phyloP scores from a whole-genome alignment of 1,284 basidiomycete genomes.

The Cutaneotrichosporon cutaneum region DNA sequence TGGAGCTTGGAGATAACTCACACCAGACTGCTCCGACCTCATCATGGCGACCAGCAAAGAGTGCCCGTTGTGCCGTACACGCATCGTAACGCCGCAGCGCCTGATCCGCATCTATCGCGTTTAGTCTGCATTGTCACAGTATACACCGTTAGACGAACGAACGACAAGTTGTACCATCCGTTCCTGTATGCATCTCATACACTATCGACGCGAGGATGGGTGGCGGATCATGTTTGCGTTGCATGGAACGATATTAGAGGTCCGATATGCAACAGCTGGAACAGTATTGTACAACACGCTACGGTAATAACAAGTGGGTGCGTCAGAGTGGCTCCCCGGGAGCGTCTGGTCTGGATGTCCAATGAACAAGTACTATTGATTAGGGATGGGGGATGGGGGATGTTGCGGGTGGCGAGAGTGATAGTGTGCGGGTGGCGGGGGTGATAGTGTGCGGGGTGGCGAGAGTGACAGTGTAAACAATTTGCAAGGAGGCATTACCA shows the following conservation, averaged over 20 bases:
- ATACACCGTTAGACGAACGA: not conserved
- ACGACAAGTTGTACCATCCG: not conserved
- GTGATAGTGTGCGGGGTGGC: not conserved
- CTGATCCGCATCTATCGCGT: constrained; percentile 66
- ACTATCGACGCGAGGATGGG: not conserved
- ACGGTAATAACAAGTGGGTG: not conserved
- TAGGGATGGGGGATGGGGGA: too few relatives aligned
- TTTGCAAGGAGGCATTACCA: not conserved
- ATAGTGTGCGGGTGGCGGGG: not conserved
- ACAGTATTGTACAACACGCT: not conserved
- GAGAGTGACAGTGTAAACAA: not conserved
- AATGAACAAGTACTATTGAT: too few relatives aligned
- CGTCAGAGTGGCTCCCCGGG: not conserved
- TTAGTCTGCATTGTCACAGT: constrained; percentile 14
- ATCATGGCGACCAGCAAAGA: constrained; percentile 75
- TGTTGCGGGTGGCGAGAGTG: too few relatives aligned
- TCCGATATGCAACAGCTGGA: not conserved
- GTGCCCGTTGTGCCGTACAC: constrained; percentile 79
- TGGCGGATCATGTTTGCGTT: not conserved
- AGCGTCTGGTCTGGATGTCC: not conserved
- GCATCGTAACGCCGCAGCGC: constrained; percentile 66
- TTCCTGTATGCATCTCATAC: not conserved
- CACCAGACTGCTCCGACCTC: constrained; percentile 68
- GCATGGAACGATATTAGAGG: not conserved
- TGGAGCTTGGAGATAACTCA: not conserved